phyloP scores from a whole-genome alignment of 148 eudicot species.

The Rhododendron ferrugineum region DNA sequence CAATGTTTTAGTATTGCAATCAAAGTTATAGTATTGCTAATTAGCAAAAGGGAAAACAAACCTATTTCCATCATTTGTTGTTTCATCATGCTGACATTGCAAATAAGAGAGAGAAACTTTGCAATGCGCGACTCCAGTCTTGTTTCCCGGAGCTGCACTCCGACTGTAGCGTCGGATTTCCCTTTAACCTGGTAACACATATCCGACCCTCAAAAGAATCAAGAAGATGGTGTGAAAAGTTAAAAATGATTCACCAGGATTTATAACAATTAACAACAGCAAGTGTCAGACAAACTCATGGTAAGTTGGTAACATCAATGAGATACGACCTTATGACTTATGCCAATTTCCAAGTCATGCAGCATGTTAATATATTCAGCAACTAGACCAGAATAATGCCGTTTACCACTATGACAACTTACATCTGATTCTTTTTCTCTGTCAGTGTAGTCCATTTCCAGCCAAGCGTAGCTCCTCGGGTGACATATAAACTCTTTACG shows the following conservation, averaged over 20 bases:
- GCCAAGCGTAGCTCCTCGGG: constrained; percentile 77
- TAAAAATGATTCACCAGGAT: not conserved
- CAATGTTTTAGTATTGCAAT: not conserved
- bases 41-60: constrained; percentile 19
- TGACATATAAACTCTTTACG: constrained; percentile 58
- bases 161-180: constrained; percentile 26
- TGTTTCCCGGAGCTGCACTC: constrained; percentile 55
- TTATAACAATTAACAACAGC: not conserved
- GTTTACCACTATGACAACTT: constrained; percentile 45
- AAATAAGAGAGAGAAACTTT: constrained; percentile 82
- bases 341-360: not conserved
- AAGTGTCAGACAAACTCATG: not conserved
- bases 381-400: not conserved
- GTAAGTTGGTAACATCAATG: not conserved
- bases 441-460: constrained; percentile 95
- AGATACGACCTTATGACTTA: not conserved
- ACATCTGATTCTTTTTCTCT: constrained; percentile 44
- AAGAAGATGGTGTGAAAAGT: not conserved
- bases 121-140: constrained; percentile 78
- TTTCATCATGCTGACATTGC: constrained; percentile 94
- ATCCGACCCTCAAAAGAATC: constrained; percentile 2
- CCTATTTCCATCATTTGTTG: constrained; percentile 99
- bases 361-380: not conserved
- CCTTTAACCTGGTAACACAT: constrained; percentile 43
- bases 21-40: not conserved